phyloP scores from a whole-genome alignment of 306 rosid genomes.

The Mimosa bimucronata region DNA sequence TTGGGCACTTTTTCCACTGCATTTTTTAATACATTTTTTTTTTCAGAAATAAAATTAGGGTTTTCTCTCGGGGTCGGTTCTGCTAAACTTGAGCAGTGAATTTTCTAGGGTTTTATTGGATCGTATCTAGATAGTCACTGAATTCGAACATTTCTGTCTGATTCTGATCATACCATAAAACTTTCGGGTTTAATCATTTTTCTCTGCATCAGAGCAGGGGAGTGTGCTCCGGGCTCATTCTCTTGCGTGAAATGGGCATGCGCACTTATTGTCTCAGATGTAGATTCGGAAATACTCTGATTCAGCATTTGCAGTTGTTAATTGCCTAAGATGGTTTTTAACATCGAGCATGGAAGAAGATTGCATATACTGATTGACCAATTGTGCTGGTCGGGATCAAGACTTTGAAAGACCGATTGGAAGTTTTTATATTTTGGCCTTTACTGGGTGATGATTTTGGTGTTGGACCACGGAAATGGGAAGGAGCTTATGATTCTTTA shows the following conservation, averaged over 20 bases:
- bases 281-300: conserved; percentile 42
- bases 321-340: conserved; percentile 55
- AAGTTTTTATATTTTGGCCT: conserved; percentile 35
- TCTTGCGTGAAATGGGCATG: conserved; percentile 44
- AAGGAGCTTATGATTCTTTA: conserved; percentile 50
- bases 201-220: conserved; percentile 22
- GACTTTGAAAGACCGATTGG: conserved; percentile 32
- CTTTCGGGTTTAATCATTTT: conserved; percentile 32
- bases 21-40: background rate
- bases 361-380: conserved; percentile 52
- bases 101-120: conserved; percentile 50
- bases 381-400: conserved; percentile 48
- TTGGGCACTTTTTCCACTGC: conserved; percentile 7
- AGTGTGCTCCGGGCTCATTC: conserved; percentile 35
- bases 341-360: conserved; percentile 71
- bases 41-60: conserved; percentile 41
- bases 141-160: conserved; percentile 33
- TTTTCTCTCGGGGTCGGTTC: conserved; percentile 30
- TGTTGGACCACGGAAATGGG: conserved; percentile 38
- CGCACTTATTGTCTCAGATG: conserved; percentile 30
- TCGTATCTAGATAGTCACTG: conserved; percentile 36
- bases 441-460: conserved; percentile 52
- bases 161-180: conserved; percentile 33
- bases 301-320: conserved; percentile 54
- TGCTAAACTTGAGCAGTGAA: conserved; percentile 28